These are phyloP conservation scores for Physcia stellaris DNA, from an alignment of 495 filamentous ascomycete species.

Conservation along the genomic window DNA sequence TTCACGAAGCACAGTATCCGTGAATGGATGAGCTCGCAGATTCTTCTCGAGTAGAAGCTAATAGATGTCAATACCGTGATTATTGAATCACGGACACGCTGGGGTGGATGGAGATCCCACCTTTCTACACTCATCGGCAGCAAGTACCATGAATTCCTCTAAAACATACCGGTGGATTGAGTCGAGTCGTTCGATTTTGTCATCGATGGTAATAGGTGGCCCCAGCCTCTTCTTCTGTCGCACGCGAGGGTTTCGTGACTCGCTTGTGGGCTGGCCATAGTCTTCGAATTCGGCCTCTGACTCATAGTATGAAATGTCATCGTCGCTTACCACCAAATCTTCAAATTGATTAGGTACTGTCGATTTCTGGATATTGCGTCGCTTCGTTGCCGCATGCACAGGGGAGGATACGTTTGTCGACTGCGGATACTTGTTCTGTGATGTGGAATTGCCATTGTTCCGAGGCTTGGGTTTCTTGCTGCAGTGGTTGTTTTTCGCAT, in stretches of 20 bases:
- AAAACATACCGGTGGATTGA: constrained; percentile 50
- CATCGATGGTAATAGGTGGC: constrained; percentile 60
- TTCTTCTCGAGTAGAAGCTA: constrained; percentile 47
- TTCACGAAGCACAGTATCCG: constrained; percentile 61
- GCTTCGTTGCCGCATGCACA: constrained; percentile 39
- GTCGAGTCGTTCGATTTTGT: constrained; percentile 44
- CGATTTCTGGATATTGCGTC: constrained; percentile 23
- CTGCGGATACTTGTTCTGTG: constrained; percentile 32
- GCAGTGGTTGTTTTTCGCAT: constrained; percentile 23
- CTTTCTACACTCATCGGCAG: too few species aligned
- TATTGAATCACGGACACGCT: too few species aligned
- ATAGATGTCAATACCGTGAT: constrained; percentile 7
- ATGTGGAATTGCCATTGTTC: constrained; percentile 19
- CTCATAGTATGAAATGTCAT: constrained; percentile 12
- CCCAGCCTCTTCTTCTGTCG: constrained; percentile 33
- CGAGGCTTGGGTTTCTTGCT: constrained; percentile 15
- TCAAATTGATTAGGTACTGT: constrained; percentile 24
- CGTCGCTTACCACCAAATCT: constrained; percentile 34
- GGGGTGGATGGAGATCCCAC: too few species aligned
- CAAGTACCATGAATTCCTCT: constrained; percentile 47
- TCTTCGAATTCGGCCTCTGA: constrained; percentile 30
- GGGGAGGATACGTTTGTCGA: constrained; percentile 87
- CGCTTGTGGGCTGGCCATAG: constrained; percentile 47
- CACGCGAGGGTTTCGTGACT: constrained; percentile 22
- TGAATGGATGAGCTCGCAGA: constrained; percentile 56